phyloP scores from a whole-genome alignment of 345 rosid species.

The Anastatica hierochuntica region DNA sequence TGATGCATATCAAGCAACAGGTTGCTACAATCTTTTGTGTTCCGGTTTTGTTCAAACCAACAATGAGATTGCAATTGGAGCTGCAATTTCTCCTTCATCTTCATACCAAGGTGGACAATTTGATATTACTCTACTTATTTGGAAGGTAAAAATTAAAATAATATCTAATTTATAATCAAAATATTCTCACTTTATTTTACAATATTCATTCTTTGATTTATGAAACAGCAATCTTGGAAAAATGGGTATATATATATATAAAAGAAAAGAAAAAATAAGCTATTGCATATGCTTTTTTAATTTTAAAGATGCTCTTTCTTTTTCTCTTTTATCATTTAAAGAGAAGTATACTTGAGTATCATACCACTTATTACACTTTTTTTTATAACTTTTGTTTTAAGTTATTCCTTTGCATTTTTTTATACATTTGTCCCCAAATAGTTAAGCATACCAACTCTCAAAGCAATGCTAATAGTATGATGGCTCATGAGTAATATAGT shows the following conservation, averaged over 20 bases:
- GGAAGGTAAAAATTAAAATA: constrained; percentile 62
- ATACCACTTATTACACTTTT: constrained; percentile 24
- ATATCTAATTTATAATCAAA: background rate
- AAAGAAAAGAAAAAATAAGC: background rate
- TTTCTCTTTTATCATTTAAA: background rate
- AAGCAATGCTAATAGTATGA: constrained; percentile 22
- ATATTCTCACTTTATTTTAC: too few relatives aligned
- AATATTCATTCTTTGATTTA: too few relatives aligned
- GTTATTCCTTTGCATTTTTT: constrained; percentile 17
- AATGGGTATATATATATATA: background rate
- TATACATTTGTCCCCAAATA: constrained; percentile 27
- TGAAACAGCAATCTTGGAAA: background rate
- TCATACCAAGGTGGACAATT: constrained; percentile 79
- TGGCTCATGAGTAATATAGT: constrained; percentile 11
- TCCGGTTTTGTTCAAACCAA: constrained; percentile 96
- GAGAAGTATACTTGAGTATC: constrained; percentile 26
- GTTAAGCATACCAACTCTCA: constrained; percentile 18
- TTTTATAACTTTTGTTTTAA: constrained; percentile 26
- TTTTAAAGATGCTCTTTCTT: constrained; percentile 8
- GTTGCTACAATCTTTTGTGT: constrained; percentile 92
- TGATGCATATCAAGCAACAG: constrained; percentile 95
- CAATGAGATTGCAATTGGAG: constrained; percentile 78
- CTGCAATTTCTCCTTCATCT: constrained; percentile 95
- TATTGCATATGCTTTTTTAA: constrained; percentile 11
- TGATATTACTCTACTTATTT: constrained; percentile 75